phyloP scores from a whole-genome alignment of 495 filamentous ascomycete genomes.

The Neurospora sp. region DNA sequence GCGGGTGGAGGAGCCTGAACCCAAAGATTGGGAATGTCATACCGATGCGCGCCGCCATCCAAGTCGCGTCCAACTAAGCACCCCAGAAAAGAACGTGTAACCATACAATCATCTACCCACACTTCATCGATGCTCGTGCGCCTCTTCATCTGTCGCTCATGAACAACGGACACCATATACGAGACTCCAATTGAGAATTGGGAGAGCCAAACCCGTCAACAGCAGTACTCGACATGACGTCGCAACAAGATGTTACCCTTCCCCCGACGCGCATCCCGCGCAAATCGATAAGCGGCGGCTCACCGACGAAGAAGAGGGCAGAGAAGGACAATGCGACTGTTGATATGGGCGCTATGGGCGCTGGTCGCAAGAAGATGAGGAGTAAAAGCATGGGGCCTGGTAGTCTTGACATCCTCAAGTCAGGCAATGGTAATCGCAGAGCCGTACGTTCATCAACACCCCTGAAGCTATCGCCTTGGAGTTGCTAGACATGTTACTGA shows the following conservation, averaged over 20 bases:
- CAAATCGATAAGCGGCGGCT: constrained; percentile 67
- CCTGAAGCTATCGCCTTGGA: neutral
- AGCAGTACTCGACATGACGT: constrained; percentile 28
- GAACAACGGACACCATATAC: neutral
- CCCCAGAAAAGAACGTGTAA: neutral
- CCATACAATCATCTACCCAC: neutral
- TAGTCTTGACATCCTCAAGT: constrained; percentile 70
- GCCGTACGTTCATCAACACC: constrained; percentile 43
- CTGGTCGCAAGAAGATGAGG: constrained; percentile 60
- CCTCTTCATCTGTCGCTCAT: neutral
- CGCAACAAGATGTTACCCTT: constrained; percentile 34
- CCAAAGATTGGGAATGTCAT: neutral
- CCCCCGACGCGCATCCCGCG: constrained; percentile 53
- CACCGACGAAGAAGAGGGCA: constrained; percentile 36
- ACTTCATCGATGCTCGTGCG: neutral
- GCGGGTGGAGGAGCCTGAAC: neutral
- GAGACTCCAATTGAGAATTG: neutral
- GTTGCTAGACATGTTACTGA: neutral
- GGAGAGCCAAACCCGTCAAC: neutral
- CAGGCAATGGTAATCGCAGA: constrained; percentile 68
- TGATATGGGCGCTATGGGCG: constrained; percentile 39
- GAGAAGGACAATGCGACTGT: constrained; percentile 68
- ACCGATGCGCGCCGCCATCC: neutral
- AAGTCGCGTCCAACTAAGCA: neutral
- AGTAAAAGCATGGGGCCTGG: constrained; percentile 95